These are phyloP conservation scores for Kuraishia molischiana DNA, from an alignment of 805 yeast genomes.

Conservation along the genomic window DNA sequence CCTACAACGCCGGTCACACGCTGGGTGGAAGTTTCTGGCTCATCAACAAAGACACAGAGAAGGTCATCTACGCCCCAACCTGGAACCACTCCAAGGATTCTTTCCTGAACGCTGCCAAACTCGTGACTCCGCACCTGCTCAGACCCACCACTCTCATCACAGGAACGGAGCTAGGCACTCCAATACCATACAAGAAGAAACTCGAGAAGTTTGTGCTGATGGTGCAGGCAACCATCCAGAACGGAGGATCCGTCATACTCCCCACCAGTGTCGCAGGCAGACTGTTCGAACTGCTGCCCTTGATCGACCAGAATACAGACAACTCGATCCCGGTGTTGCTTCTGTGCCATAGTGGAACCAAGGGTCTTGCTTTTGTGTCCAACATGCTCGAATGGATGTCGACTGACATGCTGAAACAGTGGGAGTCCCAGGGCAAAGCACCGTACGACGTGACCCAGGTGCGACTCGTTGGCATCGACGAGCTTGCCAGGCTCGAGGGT, in stretches of 20 bases:
- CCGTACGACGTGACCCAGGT: constrained; percentile 72
- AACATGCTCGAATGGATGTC: constrained; percentile 97
- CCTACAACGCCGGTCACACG: constrained; percentile 86
- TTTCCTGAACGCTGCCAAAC: constrained; percentile 63
- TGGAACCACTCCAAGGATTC: constrained; percentile 95
- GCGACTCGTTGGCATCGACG: constrained; percentile 46
- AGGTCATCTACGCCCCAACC: constrained; percentile 77
- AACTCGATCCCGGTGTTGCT: constrained; percentile 62
- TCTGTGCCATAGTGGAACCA: constrained; percentile 70
- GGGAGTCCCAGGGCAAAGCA: constrained; percentile 65
- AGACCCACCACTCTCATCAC: constrained; percentile 83
- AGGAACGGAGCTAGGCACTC: constrained; percentile 57
- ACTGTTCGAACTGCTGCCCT: constrained; percentile 65
- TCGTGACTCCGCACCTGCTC: constrained; percentile 48
- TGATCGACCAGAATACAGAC: constrained; percentile 59
- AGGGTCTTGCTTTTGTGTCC: constrained; percentile 70
- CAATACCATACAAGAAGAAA: constrained; percentile 50
- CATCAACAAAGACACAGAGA: constrained; percentile 62
- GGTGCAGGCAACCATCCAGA: constrained; percentile 54
- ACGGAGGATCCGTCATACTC: constrained; percentile 73
- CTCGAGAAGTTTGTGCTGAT: constrained; percentile 53
- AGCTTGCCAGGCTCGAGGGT: constrained; percentile 44
- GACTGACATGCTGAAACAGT: constrained; percentile 68
- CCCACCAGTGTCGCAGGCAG: constrained; percentile 81
- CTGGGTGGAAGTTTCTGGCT: constrained; percentile 93